Evolutionary conservation across 768 basidiomycete genomes (phyloP), one percentile per base, ranked within the genome.

Genomic region (Suillus hirtellus): DNA sequence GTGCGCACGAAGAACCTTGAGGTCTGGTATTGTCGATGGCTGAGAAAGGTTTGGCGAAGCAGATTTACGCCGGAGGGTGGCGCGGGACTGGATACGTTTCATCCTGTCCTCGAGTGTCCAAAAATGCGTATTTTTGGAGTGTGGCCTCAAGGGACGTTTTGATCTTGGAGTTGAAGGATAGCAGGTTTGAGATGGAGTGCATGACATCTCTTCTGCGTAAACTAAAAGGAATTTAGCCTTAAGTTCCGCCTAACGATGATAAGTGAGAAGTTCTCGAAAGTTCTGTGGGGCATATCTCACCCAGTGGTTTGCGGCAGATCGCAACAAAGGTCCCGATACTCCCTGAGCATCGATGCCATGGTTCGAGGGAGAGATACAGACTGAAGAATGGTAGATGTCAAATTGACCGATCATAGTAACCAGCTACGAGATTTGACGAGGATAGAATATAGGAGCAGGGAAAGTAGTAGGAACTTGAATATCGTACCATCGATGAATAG

Each of bases 51-150:
- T n/a, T 12, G 19, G 34, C 6, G 31, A 53, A 34, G 19, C 31
- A 34, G 31, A n/a, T 3, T 6, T 53, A 53, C 35, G 52, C 52
- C 5, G 19, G 31, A 27, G 34, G 11, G 52, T 17, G 9, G 31
- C 4, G 19, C 52, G 52, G 19, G 52, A 34, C 34, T 53, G 31
- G 11, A 53, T 53, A 34, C 31, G 52, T 34, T 53, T 35, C 31
- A 53, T 53, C 17, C 52, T 53, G 31, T 53, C 52, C 11, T 53
- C 34, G 10, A 53, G 52, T 11, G 52, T 53, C 52, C 52, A n/a
- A n/a, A 53, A 12, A 12, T n/a, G 52, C 34, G 5, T 2, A 34
- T 53, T 53, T 53, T 34, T 34, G 35, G 52, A 11, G 10, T 10
- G 52, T 34, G 52, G 3, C 10, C 11, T 53, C 19, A 34, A n/a